Percentiles rank a stretch among this genome's conserved stretches.
phyloP scores from a whole-genome alignment of 176 grass and related monocot genomes.

The Phoenix dactylifera region DNA sequence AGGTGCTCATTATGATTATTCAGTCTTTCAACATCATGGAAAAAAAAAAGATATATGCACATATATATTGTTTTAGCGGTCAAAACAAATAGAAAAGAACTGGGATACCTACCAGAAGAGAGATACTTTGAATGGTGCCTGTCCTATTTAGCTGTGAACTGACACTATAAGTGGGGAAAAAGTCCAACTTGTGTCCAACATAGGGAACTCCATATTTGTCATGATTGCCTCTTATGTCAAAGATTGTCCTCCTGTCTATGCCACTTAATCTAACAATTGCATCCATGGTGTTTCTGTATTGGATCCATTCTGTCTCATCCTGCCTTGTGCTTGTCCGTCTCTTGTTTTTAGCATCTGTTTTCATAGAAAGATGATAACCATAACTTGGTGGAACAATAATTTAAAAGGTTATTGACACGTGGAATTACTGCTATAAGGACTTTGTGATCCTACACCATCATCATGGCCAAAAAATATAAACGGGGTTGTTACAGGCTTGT shows the following conservation, averaged over 20 bases:
- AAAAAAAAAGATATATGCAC: neutral
- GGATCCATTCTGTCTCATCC: conserved; percentile 69
- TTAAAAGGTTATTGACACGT: too few relatives aligned
- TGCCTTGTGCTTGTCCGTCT: conserved; percentile 64
- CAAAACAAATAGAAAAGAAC: too few relatives aligned
- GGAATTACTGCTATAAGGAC: too few relatives aligned
- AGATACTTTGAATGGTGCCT: conserved; percentile 58
- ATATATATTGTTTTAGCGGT: too few relatives aligned
- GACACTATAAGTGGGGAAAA: conserved; percentile 75
- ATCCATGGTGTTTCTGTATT: conserved; percentile 54
- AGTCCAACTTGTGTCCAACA: conserved; percentile 54
- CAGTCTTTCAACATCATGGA: neutral
- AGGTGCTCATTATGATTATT: too few relatives aligned
- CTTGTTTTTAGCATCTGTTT: conserved; percentile 76
- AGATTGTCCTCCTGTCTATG: conserved; percentile 59
- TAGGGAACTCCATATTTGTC: conserved; percentile 87
- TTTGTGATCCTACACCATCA: too few relatives aligned
- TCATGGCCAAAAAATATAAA: too few relatives aligned
- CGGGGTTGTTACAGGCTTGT: too few relatives aligned
- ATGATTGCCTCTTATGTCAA: conserved; percentile 98
- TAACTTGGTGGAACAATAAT: too few relatives aligned
- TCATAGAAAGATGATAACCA: too few relatives aligned
- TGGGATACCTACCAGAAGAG: conserved; percentile 55
- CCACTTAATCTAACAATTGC: conserved; percentile 40
- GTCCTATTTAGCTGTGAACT: conserved; percentile 48